Evolutionary conservation across 352 stramenopile genomes (phyloP).

Genomic region (Phytopythium cucurbitacearum): DNA sequence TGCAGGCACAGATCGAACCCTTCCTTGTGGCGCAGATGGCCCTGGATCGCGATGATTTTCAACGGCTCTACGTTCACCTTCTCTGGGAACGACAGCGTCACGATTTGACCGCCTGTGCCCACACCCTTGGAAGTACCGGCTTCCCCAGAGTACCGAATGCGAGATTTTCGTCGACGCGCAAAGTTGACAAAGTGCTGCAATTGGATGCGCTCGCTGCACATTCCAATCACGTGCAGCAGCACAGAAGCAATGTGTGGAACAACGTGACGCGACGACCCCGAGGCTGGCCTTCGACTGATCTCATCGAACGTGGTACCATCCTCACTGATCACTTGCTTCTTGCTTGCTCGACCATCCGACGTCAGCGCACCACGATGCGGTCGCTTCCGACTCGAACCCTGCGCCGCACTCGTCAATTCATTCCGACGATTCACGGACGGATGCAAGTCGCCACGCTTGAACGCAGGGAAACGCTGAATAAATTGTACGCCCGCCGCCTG

Average conservation of each 20-base stretch:
- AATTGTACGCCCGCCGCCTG: constrained; percentile 78
- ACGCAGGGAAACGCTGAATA: constrained; percentile 78
- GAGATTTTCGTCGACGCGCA: constrained; percentile 72
- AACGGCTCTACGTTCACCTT: constrained; percentile 82
- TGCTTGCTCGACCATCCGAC: constrained; percentile 19
- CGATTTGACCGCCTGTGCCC: constrained; percentile 76
- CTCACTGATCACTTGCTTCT: constrained; percentile 31
- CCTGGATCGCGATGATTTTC: constrained; percentile 74
- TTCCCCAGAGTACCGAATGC: constrained; percentile 82
- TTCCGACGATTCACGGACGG: constrained; percentile 48
- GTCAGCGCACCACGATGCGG: not conserved
- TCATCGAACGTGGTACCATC: constrained; percentile 9
- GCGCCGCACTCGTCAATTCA: constrained; percentile 25
- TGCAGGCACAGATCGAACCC: constrained; percentile 80
- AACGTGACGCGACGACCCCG: not conserved
- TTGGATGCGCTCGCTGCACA: constrained; percentile 83
- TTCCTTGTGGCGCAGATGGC: constrained; percentile 68
- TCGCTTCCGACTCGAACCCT: constrained; percentile 32
- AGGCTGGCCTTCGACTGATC: constrained; percentile 4
- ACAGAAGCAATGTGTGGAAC: constrained; percentile 68
- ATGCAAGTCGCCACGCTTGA: constrained; percentile 73
- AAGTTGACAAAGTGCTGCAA: constrained; percentile 88
- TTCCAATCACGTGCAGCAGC: constrained; percentile 78
- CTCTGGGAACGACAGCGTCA: constrained; percentile 83
- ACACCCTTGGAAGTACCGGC: constrained; percentile 40